Percentiles rank a stretch among this genome's conserved stretches.
Conservation (phyloP, 2,329 filamentous ascomycete species). For the Clonostachys sp. region DNA sequence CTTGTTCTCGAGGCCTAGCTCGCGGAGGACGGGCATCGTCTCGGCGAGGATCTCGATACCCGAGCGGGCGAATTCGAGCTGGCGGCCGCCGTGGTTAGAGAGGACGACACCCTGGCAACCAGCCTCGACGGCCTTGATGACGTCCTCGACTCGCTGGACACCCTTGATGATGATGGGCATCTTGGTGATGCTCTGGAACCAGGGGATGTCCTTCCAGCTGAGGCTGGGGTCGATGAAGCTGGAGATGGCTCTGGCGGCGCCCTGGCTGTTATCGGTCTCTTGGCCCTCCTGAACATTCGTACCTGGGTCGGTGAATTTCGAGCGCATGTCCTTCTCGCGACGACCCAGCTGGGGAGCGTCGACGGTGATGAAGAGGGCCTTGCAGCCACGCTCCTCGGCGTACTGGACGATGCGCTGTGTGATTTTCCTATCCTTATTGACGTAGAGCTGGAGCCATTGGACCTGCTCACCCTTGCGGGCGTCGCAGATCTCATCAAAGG, state of each 20-base stretch:
- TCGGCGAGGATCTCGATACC: conserved; percentile 89
- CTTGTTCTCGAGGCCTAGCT: conserved; percentile 66
- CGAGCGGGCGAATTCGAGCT: conserved; percentile 87
- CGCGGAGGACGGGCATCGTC: conserved; percentile 81
- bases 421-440: conserved; percentile 92
- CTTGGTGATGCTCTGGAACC: conserved; percentile 84
- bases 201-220: conserved; percentile 89
- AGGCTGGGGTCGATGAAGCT: conserved; percentile 95
- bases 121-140: conserved; percentile 75
- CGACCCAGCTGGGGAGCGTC: conserved; percentile 94
- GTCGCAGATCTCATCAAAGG: conserved; percentile 95
- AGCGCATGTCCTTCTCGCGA: conserved; percentile 96
- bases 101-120: conserved; percentile 88
- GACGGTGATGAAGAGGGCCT: conserved; percentile 95
- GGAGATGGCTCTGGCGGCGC: conserved; percentile 89
- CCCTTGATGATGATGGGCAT: conserved; percentile 98
- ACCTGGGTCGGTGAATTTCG: conserved; percentile 81
- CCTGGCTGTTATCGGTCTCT: conserved; percentile 80
- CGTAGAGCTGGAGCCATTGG: conserved; percentile 96
- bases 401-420: conserved; percentile 88
- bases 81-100: conserved; percentile 92
- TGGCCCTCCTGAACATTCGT: conserved; percentile 76
- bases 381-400: conserved; percentile 87
- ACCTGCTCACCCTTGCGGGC: conserved; percentile 73
- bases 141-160: conserved; percentile 93